phyloP scores from a whole-genome alignment of 495 filamentous ascomycete genomes.

The Tuber brumale region DNA sequence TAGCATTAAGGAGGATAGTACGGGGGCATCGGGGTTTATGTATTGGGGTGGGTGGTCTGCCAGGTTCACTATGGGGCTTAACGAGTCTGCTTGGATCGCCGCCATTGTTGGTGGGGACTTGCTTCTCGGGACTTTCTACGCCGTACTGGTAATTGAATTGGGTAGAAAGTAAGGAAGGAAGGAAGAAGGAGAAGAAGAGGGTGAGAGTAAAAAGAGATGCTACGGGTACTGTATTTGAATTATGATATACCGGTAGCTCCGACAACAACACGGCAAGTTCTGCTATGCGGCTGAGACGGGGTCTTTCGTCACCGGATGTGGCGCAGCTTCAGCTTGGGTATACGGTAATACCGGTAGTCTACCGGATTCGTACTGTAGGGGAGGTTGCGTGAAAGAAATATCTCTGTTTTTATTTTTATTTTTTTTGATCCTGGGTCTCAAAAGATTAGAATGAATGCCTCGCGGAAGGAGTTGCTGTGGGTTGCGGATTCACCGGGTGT shows the following conservation, averaged over 20 bases:
- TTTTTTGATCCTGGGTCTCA: not conserved
- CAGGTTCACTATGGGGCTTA: slow-evolving; percentile 69
- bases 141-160: not conserved
- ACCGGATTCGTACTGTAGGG: not conserved
- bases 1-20: slow-evolving; percentile 62
- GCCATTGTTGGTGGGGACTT: slow-evolving; percentile 5
- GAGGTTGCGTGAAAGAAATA: too few relatives aligned
- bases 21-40: slow-evolving; percentile 63
- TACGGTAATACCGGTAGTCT: not conserved
- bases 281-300: not conserved
- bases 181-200: slow-evolving; percentile 7
- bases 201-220: not conserved
- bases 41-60: slow-evolving; percentile 82
- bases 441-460: not conserved
- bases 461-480: not conserved
- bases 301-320: slow-evolving; percentile 1
- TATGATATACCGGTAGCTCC: too few relatives aligned
- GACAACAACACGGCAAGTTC: not conserved
- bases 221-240: not conserved
- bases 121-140: not conserved
- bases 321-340: not conserved
- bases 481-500: not conserved
- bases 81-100: slow-evolving; percentile 60
- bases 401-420: not conserved
- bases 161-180: not conserved